A percentile compares a stretch with the other conserved stretches of the same genome.
Conservation (phyloP, 2,329 filamentous ascomycete genomes). For the Trichoderma citrinoviride region DNA sequence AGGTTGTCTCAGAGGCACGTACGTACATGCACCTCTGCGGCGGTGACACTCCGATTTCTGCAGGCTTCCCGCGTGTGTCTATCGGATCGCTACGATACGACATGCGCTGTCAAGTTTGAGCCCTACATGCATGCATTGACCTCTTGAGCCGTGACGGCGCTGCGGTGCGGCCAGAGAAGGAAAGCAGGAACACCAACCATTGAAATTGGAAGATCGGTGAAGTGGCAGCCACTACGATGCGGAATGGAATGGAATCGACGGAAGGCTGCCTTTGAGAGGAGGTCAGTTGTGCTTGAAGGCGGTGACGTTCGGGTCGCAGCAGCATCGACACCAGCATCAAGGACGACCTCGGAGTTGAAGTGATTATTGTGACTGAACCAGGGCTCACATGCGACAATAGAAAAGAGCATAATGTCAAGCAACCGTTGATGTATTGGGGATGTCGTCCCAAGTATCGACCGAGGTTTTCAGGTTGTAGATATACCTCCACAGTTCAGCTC, state of each 20-base stretch:
- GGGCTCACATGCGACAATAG: too few relatives aligned
- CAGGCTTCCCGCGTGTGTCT: slow-evolving; percentile 1
- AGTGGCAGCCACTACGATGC: background rate
- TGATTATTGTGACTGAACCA: too few relatives aligned
- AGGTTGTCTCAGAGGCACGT: too few relatives aligned
- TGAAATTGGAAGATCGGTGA: background rate
- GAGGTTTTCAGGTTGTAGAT: too few relatives aligned
- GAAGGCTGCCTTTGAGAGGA: background rate
- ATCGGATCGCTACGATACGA: background rate
- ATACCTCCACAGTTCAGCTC: too few relatives aligned
- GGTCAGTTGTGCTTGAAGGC: background rate
- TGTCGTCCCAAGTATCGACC: too few relatives aligned
- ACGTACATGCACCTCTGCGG: too few relatives aligned
- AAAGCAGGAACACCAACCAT: background rate
- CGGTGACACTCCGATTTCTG: background rate
- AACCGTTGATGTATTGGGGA: too few relatives aligned
- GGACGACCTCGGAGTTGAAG: too few relatives aligned
- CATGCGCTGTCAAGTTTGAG: background rate
- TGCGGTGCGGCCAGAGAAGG: background rate
- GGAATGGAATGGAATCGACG: background rate
- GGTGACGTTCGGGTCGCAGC: background rate
- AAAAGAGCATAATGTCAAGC: too few relatives aligned
- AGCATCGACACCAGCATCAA: background rate
- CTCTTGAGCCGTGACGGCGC: background rate
- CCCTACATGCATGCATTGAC: background rate